phyloP scores from a whole-genome alignment of 2,329 filamentous ascomycete genomes.

The Fonsecaea monophora region DNA sequence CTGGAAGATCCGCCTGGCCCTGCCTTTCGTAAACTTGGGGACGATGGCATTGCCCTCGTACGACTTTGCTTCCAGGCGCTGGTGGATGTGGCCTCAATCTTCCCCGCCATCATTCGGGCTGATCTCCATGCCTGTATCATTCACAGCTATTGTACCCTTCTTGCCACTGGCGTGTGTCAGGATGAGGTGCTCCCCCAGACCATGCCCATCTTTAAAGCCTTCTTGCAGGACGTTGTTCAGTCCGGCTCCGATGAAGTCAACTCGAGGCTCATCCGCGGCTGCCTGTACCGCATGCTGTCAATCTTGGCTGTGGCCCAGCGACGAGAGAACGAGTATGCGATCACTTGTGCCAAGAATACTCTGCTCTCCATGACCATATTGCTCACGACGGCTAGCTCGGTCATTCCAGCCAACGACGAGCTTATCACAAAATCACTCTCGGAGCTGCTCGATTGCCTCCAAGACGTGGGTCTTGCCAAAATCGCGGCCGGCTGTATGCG shows the following conservation, averaged over 20 bases:
- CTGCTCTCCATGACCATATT: slow-evolving; percentile 87
- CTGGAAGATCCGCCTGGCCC: slow-evolving; percentile 55
- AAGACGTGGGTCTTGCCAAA: slow-evolving; percentile 67
- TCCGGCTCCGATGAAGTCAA: slow-evolving; percentile 50
- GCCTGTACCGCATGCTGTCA: slow-evolving; percentile 79
- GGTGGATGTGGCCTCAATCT: slow-evolving; percentile 93
- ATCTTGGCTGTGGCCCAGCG: slow-evolving; percentile 64
- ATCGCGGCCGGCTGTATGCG: slow-evolving; percentile 90
- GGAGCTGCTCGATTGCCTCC: slow-evolving; percentile 83
- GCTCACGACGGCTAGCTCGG: slow-evolving; percentile 78
- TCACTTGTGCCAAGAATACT: slow-evolving; percentile 91
- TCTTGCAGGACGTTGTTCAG: slow-evolving; percentile 69
- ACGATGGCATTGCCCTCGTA: slow-evolving; percentile 83
- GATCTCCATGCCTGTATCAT: slow-evolving; percentile 96
- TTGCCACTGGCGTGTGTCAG: slow-evolving; percentile 87
- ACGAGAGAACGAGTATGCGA: slow-evolving; percentile 70
- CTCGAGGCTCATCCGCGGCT: slow-evolving; percentile 78
- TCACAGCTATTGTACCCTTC: slow-evolving; percentile 92
- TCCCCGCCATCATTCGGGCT: slow-evolving; percentile 94
- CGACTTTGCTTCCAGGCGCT: slow-evolving; percentile 82
- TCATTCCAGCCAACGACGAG: slow-evolving; percentile 75
- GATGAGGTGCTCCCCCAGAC: slow-evolving; percentile 86
- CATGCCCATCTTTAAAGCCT: slow-evolving; percentile 88
- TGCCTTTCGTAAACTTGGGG: slow-evolving; percentile 50
- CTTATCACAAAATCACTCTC: slow-evolving; percentile 76